A percentile compares a stretch with the other conserved stretches of the same genome.
Evolutionary conservation across 345 rosid species (phyloP).

Genomic region (Linum usitatissimum): DNA sequence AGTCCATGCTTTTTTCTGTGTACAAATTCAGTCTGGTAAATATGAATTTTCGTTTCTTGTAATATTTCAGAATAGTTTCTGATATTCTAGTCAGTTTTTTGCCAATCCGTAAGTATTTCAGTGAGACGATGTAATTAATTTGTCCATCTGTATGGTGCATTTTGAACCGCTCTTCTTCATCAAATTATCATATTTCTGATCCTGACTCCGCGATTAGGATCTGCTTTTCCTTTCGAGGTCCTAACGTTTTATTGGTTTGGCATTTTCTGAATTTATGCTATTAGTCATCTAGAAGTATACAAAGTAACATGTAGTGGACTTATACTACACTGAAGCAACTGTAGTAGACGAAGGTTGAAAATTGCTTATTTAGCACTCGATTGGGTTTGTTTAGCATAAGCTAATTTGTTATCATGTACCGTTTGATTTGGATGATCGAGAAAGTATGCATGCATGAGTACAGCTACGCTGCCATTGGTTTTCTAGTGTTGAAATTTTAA

Average conservation of each 20-base stretch:
- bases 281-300: not conserved
- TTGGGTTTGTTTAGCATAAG: not conserved
- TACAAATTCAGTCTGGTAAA: not conserved
- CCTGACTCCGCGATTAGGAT: not conserved
- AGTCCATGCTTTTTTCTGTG: not conserved
- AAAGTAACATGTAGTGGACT: not conserved
- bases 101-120: too few species aligned
- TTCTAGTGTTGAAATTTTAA: not conserved
- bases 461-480: not conserved
- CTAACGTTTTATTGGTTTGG: not conserved
- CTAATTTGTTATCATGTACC: not conserved
- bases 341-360: not conserved
- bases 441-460: not conserved
- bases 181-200: not conserved
- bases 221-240: not conserved
- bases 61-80: not conserved
- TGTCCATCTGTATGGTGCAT: not conserved
- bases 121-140: not conserved
- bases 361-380: not conserved
- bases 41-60: not conserved
- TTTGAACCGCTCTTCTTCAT: not conserved
- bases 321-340: too few species aligned
- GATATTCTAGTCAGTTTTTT: not conserved
- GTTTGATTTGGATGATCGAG: not conserved
- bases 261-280: not conserved